These are phyloP conservation scores for Casaregolazyma suthepensis DNA, from an alignment of 1,139 yeast genomes.

Conservation along the genomic window DNA sequence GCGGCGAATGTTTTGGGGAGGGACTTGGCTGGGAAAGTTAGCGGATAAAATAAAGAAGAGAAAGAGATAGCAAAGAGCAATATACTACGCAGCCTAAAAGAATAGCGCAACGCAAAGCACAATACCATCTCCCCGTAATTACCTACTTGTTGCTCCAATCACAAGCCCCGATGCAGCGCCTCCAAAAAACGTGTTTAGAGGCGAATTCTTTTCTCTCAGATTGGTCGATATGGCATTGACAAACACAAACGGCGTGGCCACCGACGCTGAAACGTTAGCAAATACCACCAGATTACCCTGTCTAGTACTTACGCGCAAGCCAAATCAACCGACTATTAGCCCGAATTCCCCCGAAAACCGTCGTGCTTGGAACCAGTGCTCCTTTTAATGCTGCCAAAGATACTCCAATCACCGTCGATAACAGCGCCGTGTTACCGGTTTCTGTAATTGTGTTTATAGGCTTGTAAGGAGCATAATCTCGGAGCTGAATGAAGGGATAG, in stretches of 20 bases:
- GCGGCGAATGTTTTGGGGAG: constrained; percentile 42
- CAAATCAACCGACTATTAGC: constrained; percentile 17
- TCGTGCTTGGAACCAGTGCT: constrained; percentile 32
- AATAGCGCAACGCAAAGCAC: too few species aligned
- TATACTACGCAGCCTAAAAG: too few species aligned
- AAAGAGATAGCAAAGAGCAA: too few species aligned
- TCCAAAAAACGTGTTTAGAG: constrained; percentile 44
- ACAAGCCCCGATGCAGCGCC: constrained; percentile 46
- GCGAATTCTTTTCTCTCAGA: constrained; percentile 40
- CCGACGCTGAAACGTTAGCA: constrained; percentile 24
- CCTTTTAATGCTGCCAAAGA: constrained; percentile 37
- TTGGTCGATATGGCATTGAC: constrained; percentile 38
- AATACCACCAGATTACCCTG: constrained; percentile 12
- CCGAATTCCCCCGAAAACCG: constrained; percentile 18
- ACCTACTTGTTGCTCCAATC: constrained; percentile 34
- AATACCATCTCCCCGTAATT: neutral
- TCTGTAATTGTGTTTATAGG: constrained; percentile 37
- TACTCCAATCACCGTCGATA: constrained; percentile 38
- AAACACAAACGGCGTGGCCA: constrained; percentile 33
- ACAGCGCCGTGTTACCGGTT: constrained; percentile 37
- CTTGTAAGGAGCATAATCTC: constrained; percentile 9
- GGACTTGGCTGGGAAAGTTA: constrained; percentile 5
- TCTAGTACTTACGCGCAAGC: constrained; percentile 10
- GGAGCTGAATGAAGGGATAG: constrained; percentile 6
- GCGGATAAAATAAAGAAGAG: too few species aligned